Evolutionary conservation across 2,329 filamentous ascomycete genomes (phyloP), one percentile per base, ranked within the genome.

Genomic region (Escovopsis sp.): DNA sequence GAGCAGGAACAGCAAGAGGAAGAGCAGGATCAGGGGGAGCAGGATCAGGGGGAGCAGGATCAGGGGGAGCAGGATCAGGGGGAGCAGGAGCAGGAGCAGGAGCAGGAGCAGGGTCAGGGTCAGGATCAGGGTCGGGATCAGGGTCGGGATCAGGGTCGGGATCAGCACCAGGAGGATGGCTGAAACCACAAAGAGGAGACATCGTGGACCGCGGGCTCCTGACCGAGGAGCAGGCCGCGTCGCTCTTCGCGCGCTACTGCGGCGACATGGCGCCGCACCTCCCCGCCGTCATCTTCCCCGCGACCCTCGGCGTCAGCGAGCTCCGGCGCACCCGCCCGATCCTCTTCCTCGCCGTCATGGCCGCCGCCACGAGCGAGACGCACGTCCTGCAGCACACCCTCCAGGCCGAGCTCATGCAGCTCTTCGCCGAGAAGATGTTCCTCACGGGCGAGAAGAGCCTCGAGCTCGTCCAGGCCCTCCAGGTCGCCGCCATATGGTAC

Each of bases 401-500:
- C 12, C 69, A 77, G 9, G 70, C 69, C 40, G 76, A 90, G 46
- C 58, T 85, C 37, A 79, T 85, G 60, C 72, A 76, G 41, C 62
- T 75, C 10, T 70, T 90, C 36, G 82, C 81, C 3, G 78, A 90
- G 31, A 75, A 74, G 43, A 68, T 88, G 28, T 70, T 90, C 45
- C 62, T 85, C 21, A 70, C 72, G 6, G 84, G 82, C 11, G 76
- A 85, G 46, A 93, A 92, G 62, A 83, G 72, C 26, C 58, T 94
- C 14, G 86, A 93, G 54, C 63, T 93, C 6, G 73, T 92, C 8
- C 86, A 94, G 57, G 72, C 82, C 2, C 60, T 93, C 28, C 69
- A 83, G 39, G 62, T 93, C 4, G 66, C 74, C 6, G 74, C 78
- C n/a, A 70, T 86, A 15, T 93, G 85, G 82, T 92, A 93, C 53